These are phyloP conservation scores for Thalassiosira hispida DNA, from an alignment of 352 stramenopile species.

Conservation along the genomic window DNA sequence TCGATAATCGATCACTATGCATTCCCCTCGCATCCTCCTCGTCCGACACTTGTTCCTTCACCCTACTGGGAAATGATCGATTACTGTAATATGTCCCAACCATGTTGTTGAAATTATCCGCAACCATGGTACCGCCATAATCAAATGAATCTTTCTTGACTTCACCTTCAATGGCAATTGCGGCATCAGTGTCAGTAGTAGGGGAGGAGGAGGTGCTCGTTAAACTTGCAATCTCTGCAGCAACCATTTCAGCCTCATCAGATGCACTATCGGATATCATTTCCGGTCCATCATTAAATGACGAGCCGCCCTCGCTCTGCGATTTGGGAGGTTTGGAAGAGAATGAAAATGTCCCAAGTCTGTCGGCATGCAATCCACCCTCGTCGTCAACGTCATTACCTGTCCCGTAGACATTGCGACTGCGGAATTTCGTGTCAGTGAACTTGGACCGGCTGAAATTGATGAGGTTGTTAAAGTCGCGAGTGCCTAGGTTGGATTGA, in stretches of 20 bases:
- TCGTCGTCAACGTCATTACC: constrained; percentile 15
- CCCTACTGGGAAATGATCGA: constrained; percentile 14
- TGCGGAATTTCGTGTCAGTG: constrained; percentile 19
- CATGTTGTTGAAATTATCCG: constrained; percentile 38
- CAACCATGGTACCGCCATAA: too few species aligned
- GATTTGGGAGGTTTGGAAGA: not conserved
- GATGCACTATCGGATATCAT: not conserved
- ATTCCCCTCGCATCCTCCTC: constrained; percentile 6
- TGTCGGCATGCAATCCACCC: constrained; percentile 22
- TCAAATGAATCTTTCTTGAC: not conserved
- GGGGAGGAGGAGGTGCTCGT: not conserved
- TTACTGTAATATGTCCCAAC: constrained; percentile 24
- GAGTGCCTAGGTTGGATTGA: too few species aligned
- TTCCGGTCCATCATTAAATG: not conserved
- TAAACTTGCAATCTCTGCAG: not conserved
- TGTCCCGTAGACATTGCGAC: not conserved
- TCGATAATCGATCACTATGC: constrained; percentile 32
- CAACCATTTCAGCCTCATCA: not conserved
- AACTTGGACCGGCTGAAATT: constrained; percentile 30
- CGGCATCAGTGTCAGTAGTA: too few species aligned
- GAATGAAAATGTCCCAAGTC: constrained; percentile 38
- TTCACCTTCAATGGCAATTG: not conserved
- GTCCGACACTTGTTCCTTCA: constrained; percentile 12
- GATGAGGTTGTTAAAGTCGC: constrained; percentile 8
- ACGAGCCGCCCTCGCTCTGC: not conserved